These are phyloP conservation scores for Ophiostoma fasciatum DNA, from an alignment of 2,329 filamentous ascomycete species.

Conservation along the genomic window DNA sequence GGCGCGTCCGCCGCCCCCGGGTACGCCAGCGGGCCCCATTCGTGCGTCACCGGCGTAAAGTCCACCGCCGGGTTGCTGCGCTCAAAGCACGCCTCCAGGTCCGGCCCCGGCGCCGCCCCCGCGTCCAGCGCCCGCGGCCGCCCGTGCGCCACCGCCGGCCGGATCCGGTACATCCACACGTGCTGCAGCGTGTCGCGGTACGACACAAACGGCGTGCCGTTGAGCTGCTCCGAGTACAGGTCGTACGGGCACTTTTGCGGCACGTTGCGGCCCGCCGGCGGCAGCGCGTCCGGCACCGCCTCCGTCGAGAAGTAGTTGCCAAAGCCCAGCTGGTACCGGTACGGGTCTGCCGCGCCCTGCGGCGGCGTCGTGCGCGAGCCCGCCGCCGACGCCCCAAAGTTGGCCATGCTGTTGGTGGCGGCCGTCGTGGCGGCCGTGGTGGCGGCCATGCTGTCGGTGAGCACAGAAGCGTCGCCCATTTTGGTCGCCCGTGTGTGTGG, in stretches of 20 bases:
- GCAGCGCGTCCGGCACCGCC: constrained; percentile 27
- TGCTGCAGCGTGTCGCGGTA: constrained; percentile 17
- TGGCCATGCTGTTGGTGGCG: too few relatives aligned
- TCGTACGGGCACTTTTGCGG: constrained; percentile 27
- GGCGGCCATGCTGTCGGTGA: too few relatives aligned
- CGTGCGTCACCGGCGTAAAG: constrained; percentile 24
- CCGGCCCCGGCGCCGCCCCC: constrained; percentile 4
- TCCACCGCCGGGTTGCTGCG: constrained; percentile 23
- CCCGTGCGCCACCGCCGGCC: constrained; percentile 19
- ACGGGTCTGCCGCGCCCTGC: constrained; percentile 19
- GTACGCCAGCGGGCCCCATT: constrained; percentile 37
- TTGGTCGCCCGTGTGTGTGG: too few relatives aligned
- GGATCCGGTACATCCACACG: constrained; percentile 21
- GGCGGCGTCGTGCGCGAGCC: background rate
- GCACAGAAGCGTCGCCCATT: too few relatives aligned
- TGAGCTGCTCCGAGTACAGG: constrained; percentile 33
- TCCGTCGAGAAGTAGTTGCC: constrained; percentile 33
- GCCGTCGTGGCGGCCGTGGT: too few relatives aligned
- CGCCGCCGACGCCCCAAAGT: background rate
- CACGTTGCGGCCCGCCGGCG: constrained; percentile 24
- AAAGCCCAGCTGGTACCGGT: constrained; percentile 41
- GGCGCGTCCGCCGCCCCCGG: too few relatives aligned
- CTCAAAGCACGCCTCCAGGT: constrained; percentile 28
- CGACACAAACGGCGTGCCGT: constrained; percentile 23
- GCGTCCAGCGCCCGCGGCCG: constrained; percentile 6